Percentiles rank a stretch among this genome's conserved stretches.
phyloP scores from a whole-genome alignment of 306 rosid genomes.

The Canavalia ensiformis region DNA sequence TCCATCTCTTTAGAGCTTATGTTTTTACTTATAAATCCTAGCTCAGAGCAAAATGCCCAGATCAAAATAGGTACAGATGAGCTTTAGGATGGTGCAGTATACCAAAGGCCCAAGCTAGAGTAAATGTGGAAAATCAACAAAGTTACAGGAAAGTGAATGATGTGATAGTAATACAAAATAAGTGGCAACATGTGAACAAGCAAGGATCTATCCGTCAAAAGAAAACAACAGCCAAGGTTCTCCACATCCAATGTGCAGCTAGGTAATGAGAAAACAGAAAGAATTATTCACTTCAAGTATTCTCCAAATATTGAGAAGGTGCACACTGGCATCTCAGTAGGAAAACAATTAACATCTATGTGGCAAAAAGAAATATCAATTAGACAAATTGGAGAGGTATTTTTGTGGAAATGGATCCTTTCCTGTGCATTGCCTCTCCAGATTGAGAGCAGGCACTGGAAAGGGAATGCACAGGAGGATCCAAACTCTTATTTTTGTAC shows the following conservation, averaged over 20 bases:
- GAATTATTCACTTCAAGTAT: slow-evolving; percentile 10
- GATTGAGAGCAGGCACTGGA: no score
- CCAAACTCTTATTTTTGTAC: no score
- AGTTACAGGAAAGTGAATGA: not conserved
- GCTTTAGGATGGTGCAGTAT: slow-evolving; percentile 7
- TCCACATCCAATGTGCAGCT: slow-evolving; percentile 15
- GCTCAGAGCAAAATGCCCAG: not conserved
- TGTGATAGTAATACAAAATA: slow-evolving; percentile 4
- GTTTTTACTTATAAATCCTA: slow-evolving; percentile 3
- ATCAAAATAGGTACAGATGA: not conserved
- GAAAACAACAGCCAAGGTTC: slow-evolving; percentile 32
- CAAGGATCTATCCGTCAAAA: slow-evolving; percentile 16
- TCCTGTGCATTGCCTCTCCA: no score
- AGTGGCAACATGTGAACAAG: slow-evolving; percentile 41
- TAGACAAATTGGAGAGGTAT: not conserved
- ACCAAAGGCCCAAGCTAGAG: slow-evolving; percentile 26
- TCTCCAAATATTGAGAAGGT: slow-evolving; percentile 34
- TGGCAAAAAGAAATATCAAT: slow-evolving; percentile 21
- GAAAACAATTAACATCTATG: slow-evolving; percentile 23
- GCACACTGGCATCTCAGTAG: not conserved
- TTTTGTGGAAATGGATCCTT: no score
- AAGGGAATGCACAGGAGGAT: no score
- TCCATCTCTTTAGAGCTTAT: slow-evolving; percentile 14
- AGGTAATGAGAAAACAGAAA: slow-evolving; percentile 24
- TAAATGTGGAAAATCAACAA: slow-evolving; percentile 7